Percentiles rank a stretch among this genome's conserved stretches.
These are phyloP conservation scores for Saccharomycopsis sp. DNA, from an alignment of 805 yeast species.

Conservation along the genomic window DNA sequence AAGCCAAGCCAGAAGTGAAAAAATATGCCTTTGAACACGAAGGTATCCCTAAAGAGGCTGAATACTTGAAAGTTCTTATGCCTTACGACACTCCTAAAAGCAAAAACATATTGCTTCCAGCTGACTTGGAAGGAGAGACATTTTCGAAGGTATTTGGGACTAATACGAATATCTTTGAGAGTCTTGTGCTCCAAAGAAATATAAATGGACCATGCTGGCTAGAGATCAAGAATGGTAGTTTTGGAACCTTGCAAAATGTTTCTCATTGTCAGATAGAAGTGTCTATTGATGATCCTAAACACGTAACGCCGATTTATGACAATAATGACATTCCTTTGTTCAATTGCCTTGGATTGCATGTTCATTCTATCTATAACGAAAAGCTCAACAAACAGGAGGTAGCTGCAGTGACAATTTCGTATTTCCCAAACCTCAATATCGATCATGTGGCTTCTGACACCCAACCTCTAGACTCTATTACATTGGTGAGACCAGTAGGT, in stretches of 20 bases:
- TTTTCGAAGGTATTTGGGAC: constrained; percentile 78
- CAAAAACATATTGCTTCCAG: constrained; percentile 43
- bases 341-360: constrained; percentile 65
- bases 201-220: constrained; percentile 99
- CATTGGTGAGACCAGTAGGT: constrained; percentile 77
- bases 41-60: constrained; percentile 70
- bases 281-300: constrained; percentile 42
- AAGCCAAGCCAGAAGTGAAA: constrained; percentile 62
- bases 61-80: constrained; percentile 69
- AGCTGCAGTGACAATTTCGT: constrained; percentile 72
- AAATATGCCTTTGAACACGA: constrained; percentile 87
- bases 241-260: constrained; percentile 48
- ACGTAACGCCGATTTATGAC: constrained; percentile 42
- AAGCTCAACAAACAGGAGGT: constrained; percentile 77
- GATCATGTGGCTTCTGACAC: constrained; percentile 68
- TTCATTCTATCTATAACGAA: constrained; percentile 76
- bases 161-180: constrained; percentile 67
- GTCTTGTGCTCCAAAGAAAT: constrained; percentile 73
- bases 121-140: constrained; percentile 66
- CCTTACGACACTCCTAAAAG: constrained; percentile 66
- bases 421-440: constrained; percentile 61
- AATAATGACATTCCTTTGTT: constrained; percentile 51
- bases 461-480: constrained; percentile 54
- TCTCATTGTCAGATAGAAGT: constrained; percentile 82
- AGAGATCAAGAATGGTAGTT: constrained; percentile 59